Evolutionary conservation across 306 rosid species (phyloP).

Genomic region (Lathyrus tuberosus): DNA sequence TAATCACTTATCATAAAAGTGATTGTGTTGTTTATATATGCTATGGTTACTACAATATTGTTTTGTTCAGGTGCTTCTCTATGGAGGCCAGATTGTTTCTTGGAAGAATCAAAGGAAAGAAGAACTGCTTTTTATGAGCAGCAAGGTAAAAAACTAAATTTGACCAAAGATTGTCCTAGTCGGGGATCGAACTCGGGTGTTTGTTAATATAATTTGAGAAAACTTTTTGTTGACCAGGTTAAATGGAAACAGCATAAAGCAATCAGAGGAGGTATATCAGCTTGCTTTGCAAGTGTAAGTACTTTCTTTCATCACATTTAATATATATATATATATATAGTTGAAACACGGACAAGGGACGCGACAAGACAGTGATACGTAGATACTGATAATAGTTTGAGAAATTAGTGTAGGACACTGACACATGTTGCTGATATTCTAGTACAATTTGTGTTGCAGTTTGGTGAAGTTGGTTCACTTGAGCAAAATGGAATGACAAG

Average conservation of each 20-base stretch:
- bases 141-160: conserved; percentile 51
- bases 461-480: conserved; percentile 61
- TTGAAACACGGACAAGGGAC: not conserved
- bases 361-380: not conserved
- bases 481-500: conserved; percentile 67
- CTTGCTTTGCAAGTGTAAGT: conserved; percentile 68
- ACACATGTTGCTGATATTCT: not conserved
- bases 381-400: not conserved
- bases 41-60: too few species aligned
- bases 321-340: not conserved
- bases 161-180: not conserved
- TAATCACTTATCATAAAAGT: too few species aligned
- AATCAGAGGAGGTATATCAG: conserved; percentile 77
- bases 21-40: not conserved
- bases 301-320: conserved; percentile 9
- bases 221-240: conserved; percentile 50
- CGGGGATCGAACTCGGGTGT: not conserved
- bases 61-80: conserved; percentile 63
- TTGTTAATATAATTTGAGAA: conserved; percentile 7
- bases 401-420: not conserved
- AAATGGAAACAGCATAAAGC: conserved; percentile 64
- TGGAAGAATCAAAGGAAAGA: conserved; percentile 79
- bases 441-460: conserved; percentile 47
- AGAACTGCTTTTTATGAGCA: conserved; percentile 76
- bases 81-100: conserved; percentile 76